Evolutionary conservation across 768 basidiomycete species (phyloP), one percentile per base, ranked within the genome.

Genomic region (Phlebiopsis gigantea): DNA sequence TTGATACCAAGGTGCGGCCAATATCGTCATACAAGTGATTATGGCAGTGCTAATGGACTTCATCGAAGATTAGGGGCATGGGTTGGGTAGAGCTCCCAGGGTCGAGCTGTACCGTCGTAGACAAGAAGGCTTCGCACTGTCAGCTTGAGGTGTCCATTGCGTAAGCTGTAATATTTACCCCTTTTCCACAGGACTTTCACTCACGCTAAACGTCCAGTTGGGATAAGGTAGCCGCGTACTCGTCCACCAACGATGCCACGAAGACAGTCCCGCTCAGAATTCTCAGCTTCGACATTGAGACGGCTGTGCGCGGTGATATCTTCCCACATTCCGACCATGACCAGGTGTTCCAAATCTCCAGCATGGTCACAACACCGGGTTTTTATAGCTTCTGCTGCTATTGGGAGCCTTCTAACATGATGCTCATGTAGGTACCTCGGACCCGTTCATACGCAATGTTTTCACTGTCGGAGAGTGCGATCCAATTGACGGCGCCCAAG

Each of bases 271-370:
- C 97, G 0, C 75, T 98, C 0, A 84, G 97, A 15, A 90, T 98
- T 65, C 79, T 99, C 26, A 95, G 93, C 65, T 99, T 99, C 65
- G 97, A 99, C 82, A 98, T 99, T 63, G 97, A 99, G 72, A 98
- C 97, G 71, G 97, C 97, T 0, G 97, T 97, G 21, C 77, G 97
- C 24, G 17, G 97, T 65, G 97, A 97, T 28, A 89, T 98, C 62
- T 99, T 99, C 67, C 97, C 97, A 0, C 96, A 98, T 66, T 79
- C 97, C 6, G 76, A 85, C 9, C 68, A 79, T 26, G 97, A 99
- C 71, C 96, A 96, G 8, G 93, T 99, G 53, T 98, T 98, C 63
- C 97, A 98, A 66, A 98, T 98, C 57, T 97, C 96, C 1, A 97
- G 92, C 69, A 98, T 98, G 97, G 96, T 98, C 9, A 98, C 95